Evolutionary conservation across 352 stramenopile species (phyloP).

Genomic region (Thraustotheca clavata): DNA sequence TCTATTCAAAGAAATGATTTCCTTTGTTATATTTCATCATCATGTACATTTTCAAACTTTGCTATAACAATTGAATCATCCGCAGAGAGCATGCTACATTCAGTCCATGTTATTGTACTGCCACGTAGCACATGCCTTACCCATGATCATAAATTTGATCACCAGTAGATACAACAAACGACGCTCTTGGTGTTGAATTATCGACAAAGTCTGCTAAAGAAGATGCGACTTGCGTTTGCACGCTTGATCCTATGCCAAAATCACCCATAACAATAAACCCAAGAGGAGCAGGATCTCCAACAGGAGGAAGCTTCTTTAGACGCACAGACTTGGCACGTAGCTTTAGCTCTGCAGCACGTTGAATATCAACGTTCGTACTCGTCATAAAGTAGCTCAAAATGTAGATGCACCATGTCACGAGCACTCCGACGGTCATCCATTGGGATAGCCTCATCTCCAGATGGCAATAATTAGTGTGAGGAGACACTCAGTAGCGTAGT

Average conservation of each 20-base stretch:
- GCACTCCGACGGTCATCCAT: conserved; percentile 14
- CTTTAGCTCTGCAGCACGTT: conserved; percentile 7
- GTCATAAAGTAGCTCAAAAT: conserved; percentile 24
- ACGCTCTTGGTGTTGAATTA: conserved; percentile 43
- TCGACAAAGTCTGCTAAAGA: conserved; percentile 49
- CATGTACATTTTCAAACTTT: conserved; percentile 65
- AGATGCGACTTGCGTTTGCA: conserved; percentile 50
- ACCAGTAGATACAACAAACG: conserved; percentile 75
- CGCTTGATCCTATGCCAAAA: conserved; percentile 61
- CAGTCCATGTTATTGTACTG: not conserved
- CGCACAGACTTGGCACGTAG: conserved; percentile 9
- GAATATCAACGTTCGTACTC: conserved; percentile 18
- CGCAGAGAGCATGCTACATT: conserved; percentile 41
- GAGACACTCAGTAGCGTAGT: no score
- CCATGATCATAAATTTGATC: conserved; percentile 83
- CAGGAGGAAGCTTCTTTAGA: conserved; percentile 3
- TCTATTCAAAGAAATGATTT: conserved; percentile 28
- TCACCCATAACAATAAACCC: conserved; percentile 72
- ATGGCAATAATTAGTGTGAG: no score
- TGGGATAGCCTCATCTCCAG: conserved; percentile 17
- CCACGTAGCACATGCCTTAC: conserved; percentile 25
- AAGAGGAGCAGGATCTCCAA: not conserved
- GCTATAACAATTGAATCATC: conserved; percentile 50
- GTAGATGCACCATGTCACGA: conserved; percentile 18
- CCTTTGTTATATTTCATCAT: no score